Base-by-base conservation (phyloP, 139 green algal species). In the Asterochloris erici region DNA sequence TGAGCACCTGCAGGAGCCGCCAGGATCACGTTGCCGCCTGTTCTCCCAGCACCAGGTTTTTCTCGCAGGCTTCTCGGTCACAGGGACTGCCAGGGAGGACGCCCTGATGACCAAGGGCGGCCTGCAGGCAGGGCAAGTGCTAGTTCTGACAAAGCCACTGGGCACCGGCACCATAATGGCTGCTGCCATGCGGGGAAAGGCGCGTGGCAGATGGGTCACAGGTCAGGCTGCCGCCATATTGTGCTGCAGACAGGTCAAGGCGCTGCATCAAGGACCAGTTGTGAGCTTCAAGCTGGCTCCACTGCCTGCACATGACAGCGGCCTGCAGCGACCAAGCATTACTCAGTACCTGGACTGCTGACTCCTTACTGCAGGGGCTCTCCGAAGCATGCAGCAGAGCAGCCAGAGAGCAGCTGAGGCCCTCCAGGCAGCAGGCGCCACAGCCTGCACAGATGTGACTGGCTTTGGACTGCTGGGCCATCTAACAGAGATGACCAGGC, bases 381-480 rank as follows among this genome's bases (percentile, higher is more conserved):
- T 89, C 14, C 21, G 80, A 15, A 85, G 29, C 69, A 97, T 96
- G 93, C 82, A 87, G 71, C 79, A 89, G 79, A 89, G 88, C 61
- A 97, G 90, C 29, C 82, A 60, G 14, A 66, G 19, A 0, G 94
- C 91, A 1, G 87, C 89, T 10, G 74, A 77, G 0, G 79, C 93
- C 6, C 79, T 97, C 73, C 24, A 74, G 21, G 15, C 77, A 16
- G 78, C 93, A 78, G 90, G 90, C 11, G 90, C 87, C 11, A 93
- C 80, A 0, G 91, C 88, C 24, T 96, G 92, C 82, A 98, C 96
- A 0, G 95, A 98, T 63, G 93, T 98, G 13, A 98, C 94, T 0
- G 96, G 96, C 19, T 98, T 98, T 89, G 96, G 96, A 0, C 86
- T 98, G 62, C 70, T 98, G 68, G 95, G 95, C 0, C 94, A 97